Base-by-base conservation (phyloP, 2,329 filamentous ascomycete species). In the Exophiala spinifera region DNA sequence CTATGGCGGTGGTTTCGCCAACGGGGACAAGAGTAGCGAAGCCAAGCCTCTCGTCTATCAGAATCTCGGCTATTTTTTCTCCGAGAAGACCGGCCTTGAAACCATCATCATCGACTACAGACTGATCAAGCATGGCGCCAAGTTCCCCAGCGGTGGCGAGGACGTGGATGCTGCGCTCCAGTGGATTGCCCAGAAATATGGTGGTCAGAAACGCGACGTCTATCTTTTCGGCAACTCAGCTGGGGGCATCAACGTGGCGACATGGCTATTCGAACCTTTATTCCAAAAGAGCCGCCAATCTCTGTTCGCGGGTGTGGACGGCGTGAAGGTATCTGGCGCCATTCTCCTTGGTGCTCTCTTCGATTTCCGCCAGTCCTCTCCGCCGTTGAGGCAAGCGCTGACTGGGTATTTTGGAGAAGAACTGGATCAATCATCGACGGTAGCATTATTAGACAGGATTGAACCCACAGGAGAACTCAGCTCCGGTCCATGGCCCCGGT, bases 221-320 rank as follows among this genome's bases (percentile, higher is more conserved):
- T 70, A 69, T 52, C 49, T 74, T 11, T 62, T 74, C 60, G 72
- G 72, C 0, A 74, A 74, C 54, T 74, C 72, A 3, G 72, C 71
- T 1, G 72, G 72, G 7, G 72, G 70, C 19, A 66, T 72, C 7
- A 71, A 75, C 49, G 52, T 67, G 17, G 51, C 67, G 1, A 74
- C 72, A 1, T 74, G 69, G 46, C 61, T 73, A 15, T 60, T 74
- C 2, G 40, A 49, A 10, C 36, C 51, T 6, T 23, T 55, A 17
- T 61, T 63, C 46, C 28, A 37, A 8, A 20, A 20, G 15, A 42
- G 31, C 14, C 21, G 54, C 14, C 11, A 37, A 48, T 8, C 19
- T 53, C 19, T 39, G 42, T 7, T 51, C 20, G 3, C 15, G 11
- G 8, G 20, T 43, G 8, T 36, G 17, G 15, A 10, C 49, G 25